Evolutionary conservation across 805 yeast genomes (phyloP).

Genomic region (Saccharomycopsis guyanensis): DNA sequence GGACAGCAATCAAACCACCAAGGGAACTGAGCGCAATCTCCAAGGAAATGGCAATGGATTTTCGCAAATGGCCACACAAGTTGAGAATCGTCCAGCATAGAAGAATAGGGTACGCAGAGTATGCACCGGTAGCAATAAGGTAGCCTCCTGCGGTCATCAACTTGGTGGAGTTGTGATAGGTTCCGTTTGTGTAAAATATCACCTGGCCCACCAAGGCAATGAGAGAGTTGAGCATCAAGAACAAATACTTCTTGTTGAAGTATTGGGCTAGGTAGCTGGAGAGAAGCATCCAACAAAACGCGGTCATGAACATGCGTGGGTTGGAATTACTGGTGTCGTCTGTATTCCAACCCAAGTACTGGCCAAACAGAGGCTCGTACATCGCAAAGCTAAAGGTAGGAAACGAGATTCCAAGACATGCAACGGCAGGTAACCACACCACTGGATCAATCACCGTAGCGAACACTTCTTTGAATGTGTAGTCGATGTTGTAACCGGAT

Average conservation of each 20-base stretch:
- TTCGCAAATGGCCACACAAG: slow-evolving; percentile 42
- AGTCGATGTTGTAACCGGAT: slow-evolving; percentile 42
- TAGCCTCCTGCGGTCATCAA: neutral
- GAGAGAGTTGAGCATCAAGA: slow-evolving; percentile 23
- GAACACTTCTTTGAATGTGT: slow-evolving; percentile 36
- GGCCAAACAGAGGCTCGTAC: slow-evolving; percentile 61
- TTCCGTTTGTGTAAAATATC: neutral
- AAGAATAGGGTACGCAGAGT: slow-evolving; percentile 3
- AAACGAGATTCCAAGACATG: slow-evolving; percentile 55
- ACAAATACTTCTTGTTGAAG: slow-evolving; percentile 28
- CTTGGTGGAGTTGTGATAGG: no score
- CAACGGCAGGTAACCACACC: slow-evolving; percentile 48
- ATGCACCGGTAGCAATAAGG: neutral
- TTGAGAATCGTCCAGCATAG: slow-evolving; percentile 43
- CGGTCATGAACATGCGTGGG: slow-evolving; percentile 28
- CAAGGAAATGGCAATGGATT: slow-evolving; percentile 34
- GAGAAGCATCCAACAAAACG: slow-evolving; percentile 48
- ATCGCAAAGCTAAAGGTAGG: slow-evolving; percentile 69
- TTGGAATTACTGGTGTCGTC: slow-evolving; percentile 50
- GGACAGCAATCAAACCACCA: slow-evolving; percentile 3
- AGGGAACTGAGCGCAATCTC: slow-evolving; percentile 1
- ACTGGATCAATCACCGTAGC: slow-evolving; percentile 50
- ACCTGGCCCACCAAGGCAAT: slow-evolving; percentile 41
- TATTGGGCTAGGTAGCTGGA: slow-evolving; percentile 46
- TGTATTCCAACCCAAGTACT: slow-evolving; percentile 48